Base-by-base conservation (phyloP, 116 monocot species). In the Posidonia oceanica region DNA sequence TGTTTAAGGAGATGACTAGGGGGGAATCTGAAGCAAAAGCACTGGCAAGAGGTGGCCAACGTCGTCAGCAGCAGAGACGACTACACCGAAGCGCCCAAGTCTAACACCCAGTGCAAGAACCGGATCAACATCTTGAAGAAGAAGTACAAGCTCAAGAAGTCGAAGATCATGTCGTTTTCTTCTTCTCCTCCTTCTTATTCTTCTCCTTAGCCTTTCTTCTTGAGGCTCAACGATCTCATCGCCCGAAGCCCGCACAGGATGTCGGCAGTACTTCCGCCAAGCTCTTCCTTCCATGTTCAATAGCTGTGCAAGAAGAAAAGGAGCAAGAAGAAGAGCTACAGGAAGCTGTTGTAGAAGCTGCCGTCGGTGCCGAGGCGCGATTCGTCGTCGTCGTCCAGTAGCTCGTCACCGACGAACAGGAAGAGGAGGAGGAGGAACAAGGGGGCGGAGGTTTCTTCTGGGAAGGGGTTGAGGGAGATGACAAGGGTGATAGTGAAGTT, bases 1-100 rank as follows among this genome's bases (percentile, higher is more conserved):
- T n/a, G n/a, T n/a, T n/a, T n/a, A n/a, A n/a, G n/a, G n/a, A n/a
- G n/a, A n/a, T n/a, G n/a, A n/a, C n/a, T n/a, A n/a, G n/a, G 29
- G 39, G 94, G 94, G n/a, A 90, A 83, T 51, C 94, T 94, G 42
- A 74, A 78, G 29, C 94, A 90, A 76, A 81, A 85, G 68, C 87
- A 94, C 69, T 94, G 94, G 93, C 85, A 89, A 67, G 89, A 89
- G 72, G 93, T 93, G 44, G 88, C 93, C 67, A 89, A 89, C 63
- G 81, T 80, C 58, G 86, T 94, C 58, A 79, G 85, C 76, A 71
- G 73, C 71, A 80, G 89, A 61, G 87, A 89, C 54, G 79, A 83
- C 77, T 86, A 89, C 79, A 75, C 82, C 71, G 86, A 83, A 60
- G 14, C 79, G 14, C 75, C 81, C 17, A 86, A 78, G 59, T 73